Base-by-base conservation (phyloP, 2,329 filamentous ascomycete genomes). In the Cladosporium colombiae region DNA sequence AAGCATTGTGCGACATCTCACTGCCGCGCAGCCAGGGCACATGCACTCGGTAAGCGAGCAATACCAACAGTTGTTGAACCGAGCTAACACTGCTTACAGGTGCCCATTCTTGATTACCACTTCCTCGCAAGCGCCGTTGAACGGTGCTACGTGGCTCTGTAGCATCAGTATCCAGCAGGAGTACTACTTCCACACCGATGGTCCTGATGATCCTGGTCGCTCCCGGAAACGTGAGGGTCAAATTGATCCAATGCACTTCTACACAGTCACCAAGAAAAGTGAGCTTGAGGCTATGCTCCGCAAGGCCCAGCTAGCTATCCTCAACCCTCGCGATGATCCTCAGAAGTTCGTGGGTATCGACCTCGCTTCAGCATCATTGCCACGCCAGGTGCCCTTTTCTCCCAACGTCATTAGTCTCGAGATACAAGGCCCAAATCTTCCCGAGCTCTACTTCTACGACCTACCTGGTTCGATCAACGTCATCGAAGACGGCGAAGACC, bases 71-170 rank as follows among this genome's bases (percentile, higher is more conserved):
- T 61, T 16, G 14, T 31, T 44, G 4, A 23, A n/a, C 11, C 16
- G 10, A 16, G 3, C 40, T 61, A 50, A 61, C 27, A 21, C n/a
- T 33, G 16, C 18, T 27, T 33, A 6, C n/a, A 61, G 58, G 3
- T 96, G 91, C 66, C 92, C 92, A 0, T 84, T 96, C 0, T 90
- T 93, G 64, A 95, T 96, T 60, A 89, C 90, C 0, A 83, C 92
- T 0, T 89, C 71, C 7, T 61, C 85, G 0, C 79, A 83, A 1
- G 82, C 86, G 0, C 79, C 82, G 0, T 79, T 84, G 0, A 68
- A 74, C 0, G 71, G 70, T 0, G 70, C 78, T 1, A 33, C 65
- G 0, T 95, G 91, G 89, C 86, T 82, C 0, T 95, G 91, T 62
- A 82, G 83, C 0, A 84, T 96, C 0, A 87, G 83, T 0, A 76